Evolutionary conservation across 73 alveolate species (phyloP).

Genomic region (Tetrahymena malaccensis): DNA sequence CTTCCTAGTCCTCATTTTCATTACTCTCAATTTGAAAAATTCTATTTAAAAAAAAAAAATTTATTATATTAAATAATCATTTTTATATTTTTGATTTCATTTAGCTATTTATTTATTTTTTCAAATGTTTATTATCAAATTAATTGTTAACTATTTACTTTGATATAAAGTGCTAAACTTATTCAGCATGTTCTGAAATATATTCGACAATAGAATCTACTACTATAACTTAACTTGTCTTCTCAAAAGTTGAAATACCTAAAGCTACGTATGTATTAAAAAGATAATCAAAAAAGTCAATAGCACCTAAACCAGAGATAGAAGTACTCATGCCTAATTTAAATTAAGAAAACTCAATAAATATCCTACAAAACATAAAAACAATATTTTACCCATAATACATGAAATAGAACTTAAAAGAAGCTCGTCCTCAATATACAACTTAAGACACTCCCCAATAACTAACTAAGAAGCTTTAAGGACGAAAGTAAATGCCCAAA

Average conservation of each 20-base stretch:
- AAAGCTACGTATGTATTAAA: not conserved
- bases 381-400: not conserved
- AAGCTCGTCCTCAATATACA: slow-evolving; percentile 52
- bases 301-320: not conserved
- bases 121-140: too few species aligned
- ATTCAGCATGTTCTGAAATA: not conserved
- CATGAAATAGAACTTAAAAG: slow-evolving; percentile 7
- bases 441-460: slow-evolving; percentile 51
- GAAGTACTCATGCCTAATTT: not conserved
- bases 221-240: not conserved
- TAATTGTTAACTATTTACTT: not conserved
- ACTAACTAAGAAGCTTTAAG: slow-evolving; percentile 57
- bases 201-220: not conserved
- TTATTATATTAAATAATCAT: too few species aligned
- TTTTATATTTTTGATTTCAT: too few species aligned
- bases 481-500: slow-evolving; percentile 61
- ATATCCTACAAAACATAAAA: too few species aligned
- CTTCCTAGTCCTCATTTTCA: not conserved
- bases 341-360: not conserved
- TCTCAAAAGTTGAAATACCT: not conserved
- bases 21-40: not conserved
- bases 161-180: not conserved
- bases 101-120: too few species aligned
- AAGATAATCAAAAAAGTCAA: not conserved
- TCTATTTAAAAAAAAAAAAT: not conserved